Evolutionary conservation across 2,329 filamentous ascomycete species (phyloP).

Genomic region (Pezicula radicicola): DNA sequence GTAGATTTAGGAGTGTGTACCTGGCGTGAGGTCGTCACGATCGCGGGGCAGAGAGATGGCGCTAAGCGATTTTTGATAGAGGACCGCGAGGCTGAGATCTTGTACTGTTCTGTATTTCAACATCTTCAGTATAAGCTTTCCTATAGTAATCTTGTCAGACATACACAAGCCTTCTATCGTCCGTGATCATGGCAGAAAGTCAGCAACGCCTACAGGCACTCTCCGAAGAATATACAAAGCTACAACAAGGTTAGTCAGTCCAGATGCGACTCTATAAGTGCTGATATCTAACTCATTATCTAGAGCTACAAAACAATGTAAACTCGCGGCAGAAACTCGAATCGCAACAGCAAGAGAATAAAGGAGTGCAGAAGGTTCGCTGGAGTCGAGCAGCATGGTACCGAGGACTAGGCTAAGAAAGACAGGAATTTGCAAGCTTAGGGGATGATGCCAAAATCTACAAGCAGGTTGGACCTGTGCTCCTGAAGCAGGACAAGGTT

Average conservation of each 20-base stretch:
- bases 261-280: background rate
- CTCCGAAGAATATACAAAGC: conserved; percentile 81
- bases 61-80: too few species aligned
- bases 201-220: conserved; percentile 79
- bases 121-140: background rate
- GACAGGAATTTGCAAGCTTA: conserved; percentile 76
- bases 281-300: background rate
- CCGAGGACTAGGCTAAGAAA: conserved; percentile 11
- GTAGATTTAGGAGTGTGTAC: too few species aligned
- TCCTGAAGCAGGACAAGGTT: conserved; percentile 89
- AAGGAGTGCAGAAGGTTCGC: conserved; percentile 74
- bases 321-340: conserved; percentile 86
- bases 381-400: background rate
- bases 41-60: too few species aligned
- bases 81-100: too few species aligned
- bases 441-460: conserved; percentile 86
- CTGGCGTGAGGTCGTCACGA: too few species aligned
- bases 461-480: conserved; percentile 89
- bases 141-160: background rate
- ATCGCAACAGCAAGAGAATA: conserved; percentile 90
- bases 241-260: conserved; percentile 67
- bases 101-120: background rate
- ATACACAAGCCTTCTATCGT: background rate
- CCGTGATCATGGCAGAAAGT: conserved; percentile 59
- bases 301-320: conserved; percentile 77